A percentile compares a stretch with the other conserved stretches of the same genome.
Evolutionary conservation across 1,284 basidiomycete genomes (phyloP).

Genomic region (Ustilago hordei): DNA sequence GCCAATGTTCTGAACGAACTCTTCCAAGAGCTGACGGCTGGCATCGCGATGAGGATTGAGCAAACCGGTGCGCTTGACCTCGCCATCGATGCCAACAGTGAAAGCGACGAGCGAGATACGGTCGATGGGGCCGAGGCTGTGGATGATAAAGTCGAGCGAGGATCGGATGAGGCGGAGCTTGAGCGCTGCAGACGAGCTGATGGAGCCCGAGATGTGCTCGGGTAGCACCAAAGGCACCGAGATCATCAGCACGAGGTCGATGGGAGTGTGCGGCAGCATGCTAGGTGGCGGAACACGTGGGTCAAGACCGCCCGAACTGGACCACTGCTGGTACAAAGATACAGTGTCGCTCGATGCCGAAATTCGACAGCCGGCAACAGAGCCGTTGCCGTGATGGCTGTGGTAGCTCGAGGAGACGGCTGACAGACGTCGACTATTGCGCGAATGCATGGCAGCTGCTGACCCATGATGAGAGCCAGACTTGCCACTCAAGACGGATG

Average conservation of each 20-base stretch:
- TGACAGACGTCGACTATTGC: slow-evolving; percentile 26
- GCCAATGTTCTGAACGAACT: slow-evolving; percentile 59
- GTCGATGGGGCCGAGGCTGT: slow-evolving; percentile 60
- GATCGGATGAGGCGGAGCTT: slow-evolving; percentile 64
- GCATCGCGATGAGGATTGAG: slow-evolving; percentile 52
- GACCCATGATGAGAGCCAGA: slow-evolving; percentile 39
- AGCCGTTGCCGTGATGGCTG: slow-evolving; percentile 31
- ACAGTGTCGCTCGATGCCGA: slow-evolving; percentile 35
- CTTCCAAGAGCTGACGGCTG: slow-evolving; percentile 45
- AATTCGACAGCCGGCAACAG: slow-evolving; percentile 7
- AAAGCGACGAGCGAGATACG: slow-evolving; percentile 61
- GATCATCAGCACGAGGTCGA: slow-evolving; percentile 91
- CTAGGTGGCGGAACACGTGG: slow-evolving; percentile 59
- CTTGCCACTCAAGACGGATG: slow-evolving; percentile 52
- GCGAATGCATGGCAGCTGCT: slow-evolving; percentile 21
- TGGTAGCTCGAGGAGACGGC: slow-evolving; percentile 41
- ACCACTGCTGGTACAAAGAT: slow-evolving; percentile 58
- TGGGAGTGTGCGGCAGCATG: slow-evolving; percentile 80
- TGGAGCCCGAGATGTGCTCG: slow-evolving; percentile 71
- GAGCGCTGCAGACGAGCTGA: slow-evolving; percentile 78
- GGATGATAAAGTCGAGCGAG: slow-evolving; percentile 61
- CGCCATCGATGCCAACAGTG: slow-evolving; percentile 55
- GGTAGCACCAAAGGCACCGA: slow-evolving; percentile 76
- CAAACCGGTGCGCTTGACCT: slow-evolving; percentile 57
- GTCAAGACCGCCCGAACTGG: slow-evolving; percentile 61